Percentiles rank a stretch among this genome's conserved stretches.
phyloP scores from a whole-genome alignment of 2,329 filamentous ascomycete genomes.

The Exserohilum turcica region DNA sequence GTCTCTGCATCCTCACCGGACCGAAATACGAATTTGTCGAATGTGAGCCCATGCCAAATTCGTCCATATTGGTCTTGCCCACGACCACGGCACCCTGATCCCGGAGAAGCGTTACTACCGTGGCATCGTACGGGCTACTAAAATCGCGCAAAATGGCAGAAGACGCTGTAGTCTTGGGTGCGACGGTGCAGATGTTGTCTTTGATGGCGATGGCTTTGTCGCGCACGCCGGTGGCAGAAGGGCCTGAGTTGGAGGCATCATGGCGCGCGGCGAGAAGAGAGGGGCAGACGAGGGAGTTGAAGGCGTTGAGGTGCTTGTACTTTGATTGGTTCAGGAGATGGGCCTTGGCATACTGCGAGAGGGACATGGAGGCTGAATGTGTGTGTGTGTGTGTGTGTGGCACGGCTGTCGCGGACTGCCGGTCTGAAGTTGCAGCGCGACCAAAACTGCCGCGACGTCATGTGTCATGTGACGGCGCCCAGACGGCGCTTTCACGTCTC shows the following conservation, averaged over 20 bases:
- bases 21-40: constrained; percentile 71
- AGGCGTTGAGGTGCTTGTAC: constrained; percentile 46
- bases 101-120: constrained; percentile 72
- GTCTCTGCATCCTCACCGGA: constrained; percentile 55
- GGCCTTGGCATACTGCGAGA: constrained; percentile 44
- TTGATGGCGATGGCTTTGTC: constrained; percentile 50
- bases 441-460: constrained; percentile 24
- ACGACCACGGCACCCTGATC: constrained; percentile 66
- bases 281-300: constrained; percentile 35
- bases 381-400: too few species aligned
- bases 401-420: constrained; percentile 22
- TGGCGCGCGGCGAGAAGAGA: constrained; percentile 31
- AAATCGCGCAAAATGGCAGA: constrained; percentile 73
- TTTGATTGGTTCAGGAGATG: constrained; percentile 43
- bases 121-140: constrained; percentile 79
- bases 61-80: constrained; percentile 91
- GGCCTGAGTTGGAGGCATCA: constrained; percentile 20
- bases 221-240: neutral
- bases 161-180: constrained; percentile 73
- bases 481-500: too few species aligned
- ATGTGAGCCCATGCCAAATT: constrained; percentile 94
- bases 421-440: constrained; percentile 8
- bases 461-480: neutral
- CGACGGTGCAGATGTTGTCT: constrained; percentile 57
- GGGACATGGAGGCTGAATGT: constrained; percentile 47